Conservation (phyloP, 306 rosid genomes). For the Begonia peltatifolia region DNA sequence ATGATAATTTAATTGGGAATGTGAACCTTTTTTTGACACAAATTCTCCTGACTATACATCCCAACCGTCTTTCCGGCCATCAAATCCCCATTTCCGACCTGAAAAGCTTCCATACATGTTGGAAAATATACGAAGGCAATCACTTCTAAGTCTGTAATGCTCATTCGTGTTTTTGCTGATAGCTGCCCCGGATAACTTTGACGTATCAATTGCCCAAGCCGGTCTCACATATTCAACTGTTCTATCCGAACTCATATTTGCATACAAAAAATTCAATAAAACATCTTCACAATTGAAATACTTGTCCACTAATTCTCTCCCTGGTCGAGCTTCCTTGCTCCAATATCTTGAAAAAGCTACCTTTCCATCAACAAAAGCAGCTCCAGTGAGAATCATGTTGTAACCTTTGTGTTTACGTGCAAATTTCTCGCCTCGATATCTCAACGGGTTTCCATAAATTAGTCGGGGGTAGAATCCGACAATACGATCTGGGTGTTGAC, state of each 20-base stretch:
- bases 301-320: slow-evolving; percentile 64
- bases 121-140: slow-evolving; percentile 60
- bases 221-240: slow-evolving; percentile 92
- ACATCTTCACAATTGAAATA: slow-evolving; percentile 83
- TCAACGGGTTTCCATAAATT: slow-evolving; percentile 46
- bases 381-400: slow-evolving; percentile 96
- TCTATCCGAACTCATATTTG: slow-evolving; percentile 60
- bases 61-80: slow-evolving; percentile 82
- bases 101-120: slow-evolving; percentile 61
- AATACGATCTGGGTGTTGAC: slow-evolving; percentile 74
- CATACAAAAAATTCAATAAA: slow-evolving; percentile 74
- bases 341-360: slow-evolving; percentile 73
- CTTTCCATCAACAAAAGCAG: slow-evolving; percentile 73
- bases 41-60: slow-evolving; percentile 44
- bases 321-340: slow-evolving; percentile 56
- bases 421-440: slow-evolving; percentile 62
- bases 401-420: slow-evolving; percentile 72
- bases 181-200: slow-evolving; percentile 84
- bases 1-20: neutral
- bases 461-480: slow-evolving; percentile 97
- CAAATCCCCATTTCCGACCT: slow-evolving; percentile 51
- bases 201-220: slow-evolving; percentile 94
- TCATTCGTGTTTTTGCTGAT: slow-evolving; percentile 71
- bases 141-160: slow-evolving; percentile 56
- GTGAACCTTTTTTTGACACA: neutral